A percentile compares a stretch with the other conserved stretches of the same genome.
Conservation (phyloP, 2,329 filamentous ascomycete species). For the Hypoxylon sp. region DNA sequence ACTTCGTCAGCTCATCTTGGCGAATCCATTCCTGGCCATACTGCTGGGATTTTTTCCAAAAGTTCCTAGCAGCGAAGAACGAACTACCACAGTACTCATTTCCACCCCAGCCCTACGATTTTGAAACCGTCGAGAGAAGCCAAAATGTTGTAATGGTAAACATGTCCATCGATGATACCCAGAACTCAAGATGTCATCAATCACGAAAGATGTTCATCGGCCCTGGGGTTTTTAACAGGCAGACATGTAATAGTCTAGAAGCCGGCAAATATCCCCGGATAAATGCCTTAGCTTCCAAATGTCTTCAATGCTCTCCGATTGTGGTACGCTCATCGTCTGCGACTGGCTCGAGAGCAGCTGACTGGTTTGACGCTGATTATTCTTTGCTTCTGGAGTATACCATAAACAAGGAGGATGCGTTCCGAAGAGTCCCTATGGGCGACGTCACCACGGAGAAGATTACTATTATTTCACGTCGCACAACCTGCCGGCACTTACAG, state of each 20-base stretch:
- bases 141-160: no score
- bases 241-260: background rate
- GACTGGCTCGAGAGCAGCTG: constrained; percentile 1
- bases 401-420: no score
- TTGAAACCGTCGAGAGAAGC: background rate
- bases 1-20: constrained; percentile 24
- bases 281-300: background rate
- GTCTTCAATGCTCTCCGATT: background rate
- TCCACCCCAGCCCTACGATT: constrained; percentile 15
- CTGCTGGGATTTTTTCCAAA: constrained; percentile 1
- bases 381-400: no score
- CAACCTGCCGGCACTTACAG: background rate
- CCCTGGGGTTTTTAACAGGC: no score
- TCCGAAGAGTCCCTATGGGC: no score
- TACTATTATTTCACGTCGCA: no score
- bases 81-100: constrained; percentile 13
- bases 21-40: constrained; percentile 3
- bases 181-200: no score
- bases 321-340: background rate
- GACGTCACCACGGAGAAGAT: no score
- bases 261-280: background rate
- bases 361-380: no score
- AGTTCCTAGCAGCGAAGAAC: background rate
- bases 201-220: no score
- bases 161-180: no score